Evolutionary conservation across 225 moss, liverwort and hornwort species (phyloP).

Genomic region (Marchantia polymorpha): DNA sequence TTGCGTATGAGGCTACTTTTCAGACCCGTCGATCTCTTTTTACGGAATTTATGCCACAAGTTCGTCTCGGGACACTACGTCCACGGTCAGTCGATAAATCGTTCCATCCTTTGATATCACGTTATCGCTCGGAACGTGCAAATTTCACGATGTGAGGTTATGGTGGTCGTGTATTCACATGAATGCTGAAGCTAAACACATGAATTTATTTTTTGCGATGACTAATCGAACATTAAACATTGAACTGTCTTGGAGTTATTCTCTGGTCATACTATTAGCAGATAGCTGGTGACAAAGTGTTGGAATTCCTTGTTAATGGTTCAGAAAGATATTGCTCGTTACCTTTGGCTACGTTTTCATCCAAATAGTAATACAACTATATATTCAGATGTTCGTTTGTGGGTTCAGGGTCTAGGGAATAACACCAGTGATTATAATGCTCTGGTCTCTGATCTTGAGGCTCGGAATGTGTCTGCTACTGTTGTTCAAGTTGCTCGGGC

Average conservation of each 20-base stretch:
- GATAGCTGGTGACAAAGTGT: background rate
- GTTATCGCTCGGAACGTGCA: background rate
- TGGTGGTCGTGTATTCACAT: background rate
- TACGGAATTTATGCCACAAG: background rate
- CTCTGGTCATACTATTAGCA: background rate
- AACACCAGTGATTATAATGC: slow-evolving; percentile 76
- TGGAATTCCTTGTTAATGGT: background rate
- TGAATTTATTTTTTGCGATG: background rate
- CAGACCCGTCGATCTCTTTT: background rate
- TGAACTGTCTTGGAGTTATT: background rate
- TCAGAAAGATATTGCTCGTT: background rate
- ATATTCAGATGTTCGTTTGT: slow-evolving; percentile 28
- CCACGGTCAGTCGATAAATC: background rate
- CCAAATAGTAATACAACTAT: slow-evolving; percentile 11
- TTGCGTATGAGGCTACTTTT: background rate
- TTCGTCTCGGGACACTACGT: background rate
- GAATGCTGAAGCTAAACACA: too few species aligned
- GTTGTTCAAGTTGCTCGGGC: slow-evolving; percentile 77
- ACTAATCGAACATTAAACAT: background rate
- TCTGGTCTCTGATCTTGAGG: slow-evolving; percentile 75
- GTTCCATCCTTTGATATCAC: background rate
- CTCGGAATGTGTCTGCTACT: slow-evolving; percentile 59
- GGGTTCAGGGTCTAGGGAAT: slow-evolving; percentile 90
- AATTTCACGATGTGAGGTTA: background rate
- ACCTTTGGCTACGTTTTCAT: background rate